Evolutionary conservation across 306 rosid species (phyloP), one percentile per base, ranked within the genome.

Genomic region (Cucurbita ficifolia): DNA sequence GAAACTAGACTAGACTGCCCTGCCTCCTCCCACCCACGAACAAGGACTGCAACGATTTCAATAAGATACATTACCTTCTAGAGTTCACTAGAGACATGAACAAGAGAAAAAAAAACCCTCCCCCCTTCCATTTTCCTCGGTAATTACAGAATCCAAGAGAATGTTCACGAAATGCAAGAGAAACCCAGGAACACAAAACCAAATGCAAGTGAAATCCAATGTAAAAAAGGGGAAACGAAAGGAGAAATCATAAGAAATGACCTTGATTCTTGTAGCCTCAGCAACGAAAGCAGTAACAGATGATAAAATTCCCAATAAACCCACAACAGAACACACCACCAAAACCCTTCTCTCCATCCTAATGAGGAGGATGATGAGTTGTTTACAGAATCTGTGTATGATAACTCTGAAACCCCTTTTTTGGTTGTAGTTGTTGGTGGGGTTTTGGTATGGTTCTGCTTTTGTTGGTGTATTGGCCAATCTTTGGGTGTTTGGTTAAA

Each of bases 251-350:
- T 19, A 42, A 64, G 24, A 64, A 64, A 19, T 55, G 6, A 90
- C 98, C 98, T 90, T 90, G 75, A 90, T 87, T 79, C 96, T 77
- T 5, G 91, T 92, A 5, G 74, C 96, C 77, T 92, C 98, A 0
- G 96, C 98, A 82, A 45, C 93, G 77, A 92, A 88, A 46, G 90
- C 88, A 55, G 96, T 82, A 16, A 89, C 91, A 72, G 91, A 96
- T 1, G 98, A 81, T 43, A 90, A 76, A 4, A 92, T 78, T 18
- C 90, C 96, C 75, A 92, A 72, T 52, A 92, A 84, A 39, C 84
- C 96, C 58, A 83, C 96, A 0, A 77, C 77, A 38, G 84, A 71
- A 65, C 91, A 83, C 35, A 92, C 85, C 5, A 77, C 1, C 22
- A 87, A 13, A 57, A 52, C 82, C 81, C 82, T 92, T 77, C 58